phyloP scores from a whole-genome alignment of 2,329 filamentous ascomycete genomes.

The Arthrobotrys conoides region DNA sequence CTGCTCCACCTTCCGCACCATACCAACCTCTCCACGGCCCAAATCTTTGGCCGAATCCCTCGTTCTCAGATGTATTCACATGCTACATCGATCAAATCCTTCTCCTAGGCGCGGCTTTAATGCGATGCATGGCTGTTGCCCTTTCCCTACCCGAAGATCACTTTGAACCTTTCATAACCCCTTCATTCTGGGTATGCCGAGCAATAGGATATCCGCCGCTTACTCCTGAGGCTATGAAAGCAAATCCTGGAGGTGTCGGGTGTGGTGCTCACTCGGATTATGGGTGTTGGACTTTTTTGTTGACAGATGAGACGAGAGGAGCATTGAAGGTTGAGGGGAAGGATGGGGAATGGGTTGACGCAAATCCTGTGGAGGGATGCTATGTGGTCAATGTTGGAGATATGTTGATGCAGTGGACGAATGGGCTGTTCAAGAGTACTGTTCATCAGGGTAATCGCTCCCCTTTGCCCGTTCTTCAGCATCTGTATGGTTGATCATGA shows the following conservation, averaged over 20 bases:
- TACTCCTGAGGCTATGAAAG: conserved; percentile 23
- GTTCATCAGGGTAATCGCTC: conserved; percentile 66
- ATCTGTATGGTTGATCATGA: neutral
- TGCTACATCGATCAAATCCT: conserved; percentile 59
- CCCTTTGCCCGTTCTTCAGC: neutral
- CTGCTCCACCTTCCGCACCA: conserved; percentile 59
- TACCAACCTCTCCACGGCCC: conserved; percentile 66
- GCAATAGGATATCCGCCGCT: conserved; percentile 64
- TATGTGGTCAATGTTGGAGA: conserved; percentile 71
- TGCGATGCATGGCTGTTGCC: conserved; percentile 64
- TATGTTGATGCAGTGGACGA: conserved; percentile 68
- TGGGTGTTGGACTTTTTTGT: conserved; percentile 69
- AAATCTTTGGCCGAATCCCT: conserved; percentile 68
- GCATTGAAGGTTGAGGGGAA: conserved; percentile 69
- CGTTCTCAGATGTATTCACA: conserved; percentile 65
- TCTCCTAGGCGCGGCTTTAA: conserved; percentile 62
- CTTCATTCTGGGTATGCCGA: conserved; percentile 63
- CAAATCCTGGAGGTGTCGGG: conserved; percentile 65
- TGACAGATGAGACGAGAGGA: conserved; percentile 68
- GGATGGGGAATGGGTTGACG: conserved; percentile 67
- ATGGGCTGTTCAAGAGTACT: conserved; percentile 65
- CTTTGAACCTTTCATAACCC: conserved; percentile 63
- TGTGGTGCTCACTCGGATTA: conserved; percentile 69
- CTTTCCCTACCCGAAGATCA: conserved; percentile 62
- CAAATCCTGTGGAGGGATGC: conserved; percentile 68